Base-by-base conservation (phyloP, 768 basidiomycete genomes). In the Mycena chlorophos region DNA sequence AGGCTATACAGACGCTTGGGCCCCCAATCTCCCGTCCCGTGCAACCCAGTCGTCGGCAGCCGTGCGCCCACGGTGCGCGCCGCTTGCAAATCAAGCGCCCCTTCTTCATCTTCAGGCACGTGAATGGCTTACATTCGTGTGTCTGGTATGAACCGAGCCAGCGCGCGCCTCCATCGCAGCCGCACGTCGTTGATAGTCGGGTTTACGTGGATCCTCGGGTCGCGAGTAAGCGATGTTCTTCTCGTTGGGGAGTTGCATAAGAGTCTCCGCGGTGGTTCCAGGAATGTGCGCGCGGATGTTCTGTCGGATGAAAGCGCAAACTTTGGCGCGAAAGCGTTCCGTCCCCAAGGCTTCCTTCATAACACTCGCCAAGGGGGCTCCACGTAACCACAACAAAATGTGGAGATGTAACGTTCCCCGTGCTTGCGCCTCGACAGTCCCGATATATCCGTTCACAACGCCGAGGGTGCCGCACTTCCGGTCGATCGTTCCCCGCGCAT, bases 1-100 rank as follows among this genome's bases (percentile, higher is more conserved):
- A 49, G 67, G 0, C 47, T 51, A 37, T 56, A 66, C 0, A 54
- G 10, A 0, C 69, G 26, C 37, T 66, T 61, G 0, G 66, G 64
- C 0, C 68, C 65, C 71, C 72, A 75, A 1, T 66, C 40, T 0
- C 75, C 74, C 2, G 23, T 49, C 4, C 62, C 55, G 53, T 0
- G 55, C 37, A 0, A 74, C 62, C 62, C 63, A 72, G 6, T 66
- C 69, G 1, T 68, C 42, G 0, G 10, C 3, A 0, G 70, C 50
- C 0, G 57, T 13, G 0, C 52, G 22, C 23, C n/a, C 64, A 77
- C 5, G 75, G 74, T 0, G 71, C 69, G 0, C 65, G 42, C 1
- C 72, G 43, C 51, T 77, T 78, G 63, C 76, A 78, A 22, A 48
- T 28, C 1, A 65, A 19, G 0, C 37, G n/a, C 0, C 66, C 66